Evolutionary conservation across 495 filamentous ascomycete genomes (phyloP).

Genomic region (Xylaria curta): DNA sequence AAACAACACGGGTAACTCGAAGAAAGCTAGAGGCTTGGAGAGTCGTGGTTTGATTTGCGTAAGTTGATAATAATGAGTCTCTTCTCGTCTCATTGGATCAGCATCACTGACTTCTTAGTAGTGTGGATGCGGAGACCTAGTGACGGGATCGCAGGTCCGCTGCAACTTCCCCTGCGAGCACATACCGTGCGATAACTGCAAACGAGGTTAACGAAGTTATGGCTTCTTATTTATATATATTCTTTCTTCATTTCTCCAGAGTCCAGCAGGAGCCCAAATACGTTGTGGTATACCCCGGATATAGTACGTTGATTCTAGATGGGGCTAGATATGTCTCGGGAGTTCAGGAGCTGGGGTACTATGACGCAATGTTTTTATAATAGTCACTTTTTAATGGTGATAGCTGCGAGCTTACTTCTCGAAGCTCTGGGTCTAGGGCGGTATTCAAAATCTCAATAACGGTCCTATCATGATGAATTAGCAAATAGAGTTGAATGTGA

Average conservation of each 20-base stretch:
- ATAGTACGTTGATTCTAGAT: conserved; percentile 12
- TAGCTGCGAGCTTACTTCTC: background rate
- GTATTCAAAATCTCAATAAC: background rate
- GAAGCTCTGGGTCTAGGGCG: background rate
- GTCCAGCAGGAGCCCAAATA: background rate
- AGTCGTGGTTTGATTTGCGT: conserved; percentile 8
- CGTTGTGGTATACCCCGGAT: conserved; percentile 21
- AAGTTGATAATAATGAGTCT: background rate
- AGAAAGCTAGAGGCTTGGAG: conserved; percentile 3
- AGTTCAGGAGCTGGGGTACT: background rate
- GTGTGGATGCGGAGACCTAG: conserved; percentile 34
- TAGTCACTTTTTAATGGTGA: background rate
- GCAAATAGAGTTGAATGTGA: background rate
- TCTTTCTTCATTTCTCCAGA: background rate
- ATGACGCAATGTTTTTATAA: background rate
- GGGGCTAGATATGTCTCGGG: background rate
- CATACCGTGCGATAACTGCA: conserved; percentile 32
- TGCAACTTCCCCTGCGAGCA: conserved; percentile 36
- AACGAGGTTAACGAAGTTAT: background rate
- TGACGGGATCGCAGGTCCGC: conserved; percentile 31
- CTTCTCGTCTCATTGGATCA: background rate
- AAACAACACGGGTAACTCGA: background rate
- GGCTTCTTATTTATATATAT: background rate
- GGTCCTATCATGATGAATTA: background rate
- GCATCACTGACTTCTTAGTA: conserved; percentile 28